Evolutionary conservation across 225 moss, liverwort and hornwort genomes (phyloP), one percentile per base, ranked within the genome.

Genomic region (Pseudoscleropodium purum): DNA sequence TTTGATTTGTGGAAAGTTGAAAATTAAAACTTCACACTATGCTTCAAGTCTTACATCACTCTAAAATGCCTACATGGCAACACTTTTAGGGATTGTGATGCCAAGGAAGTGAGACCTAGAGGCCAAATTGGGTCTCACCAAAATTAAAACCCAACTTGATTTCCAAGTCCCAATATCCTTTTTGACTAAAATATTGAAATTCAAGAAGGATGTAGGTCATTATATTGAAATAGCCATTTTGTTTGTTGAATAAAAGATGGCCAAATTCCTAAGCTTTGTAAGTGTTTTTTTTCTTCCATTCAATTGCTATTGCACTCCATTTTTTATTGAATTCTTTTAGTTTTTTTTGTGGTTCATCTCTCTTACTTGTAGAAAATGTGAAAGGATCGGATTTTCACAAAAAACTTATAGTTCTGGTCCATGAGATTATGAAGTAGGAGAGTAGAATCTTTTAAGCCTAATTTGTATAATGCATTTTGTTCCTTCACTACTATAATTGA

Each of bases 371-470:
- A 19, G 36, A 36, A 0, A 36, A 19, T 67, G 11, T 8, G 11
- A 19, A 34, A 4, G 18, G 18, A 34, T 66, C 6, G 5, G 5
- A 66, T 66, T 67, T 19, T 36, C 19, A 5, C 34, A 18, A 34
- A 9, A 34, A 18, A 17, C 1, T 4, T 18, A 9, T 18, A 18
- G 1, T 34, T 66, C 9, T 0, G 34, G 0, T 34, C 5, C 2
- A 9, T 5, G 2, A 18, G 33, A 65, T 9, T 65, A 65, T 65
- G 64, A 31, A 64, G 64, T 64, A 8, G 16, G 13, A 64, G 16
- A 31, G 9, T 9, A 18, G 9, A 66, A 66, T 66, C 11, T 66
- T 65, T 33, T 2, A 9, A 18, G 34, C 9, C 34, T 18, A 34
- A 9, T 66, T 34, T 5, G 8, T 17, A 34, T 18, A 34, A 2